Base-by-base conservation (phyloP, 179 eudicot species). In the Amaranthus tricolor region DNA sequence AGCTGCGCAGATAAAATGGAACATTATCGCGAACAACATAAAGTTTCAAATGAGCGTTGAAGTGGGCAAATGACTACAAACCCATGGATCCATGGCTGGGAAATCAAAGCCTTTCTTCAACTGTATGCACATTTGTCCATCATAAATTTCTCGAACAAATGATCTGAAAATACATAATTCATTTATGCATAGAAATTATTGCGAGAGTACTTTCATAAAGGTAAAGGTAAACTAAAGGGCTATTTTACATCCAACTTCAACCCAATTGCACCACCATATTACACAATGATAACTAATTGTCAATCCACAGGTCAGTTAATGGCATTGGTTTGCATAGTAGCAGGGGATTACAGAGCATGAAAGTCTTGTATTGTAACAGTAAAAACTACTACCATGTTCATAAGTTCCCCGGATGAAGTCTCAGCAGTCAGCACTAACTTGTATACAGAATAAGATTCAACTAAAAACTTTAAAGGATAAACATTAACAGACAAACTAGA, bases 81-180 rank as follows among this genome's bases (percentile, higher is more conserved):
- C 98, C 98, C 98, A 94, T 43, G 91, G 96, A 89, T 94, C 98
- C 98, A 90, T 90, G 66, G 92, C 95, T 79, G 97, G 98, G 59
- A 94, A 82, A 77, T 79, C 75, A 70, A 81, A 78, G 44, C 98
- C 98, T 77, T 88, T 89, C 82, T 92, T 94, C 78, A 94, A 81
- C 87, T 87, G 90, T 80, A 94, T 70, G 72, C 89, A 87, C 84
- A 94, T 64, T 74, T 92, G 97, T 17, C 98, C 98, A 80, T 92
- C 96, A 80, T 94, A 94, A 69, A 94, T 89, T 81, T 90, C 95
- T 50, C 92, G 93, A 47, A 94, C 79, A 85, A 94, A 94, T 61
- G 84, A 85, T 85, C 98, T 94, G 88, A 80, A 84, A 69, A 65
- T 55, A 60, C 3, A 57, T 24, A 62, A 5, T 7, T 68, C 6